Evolutionary conservation across 2,329 filamentous ascomycete genomes (phyloP).

Genomic region (Penicillium sp.): DNA sequence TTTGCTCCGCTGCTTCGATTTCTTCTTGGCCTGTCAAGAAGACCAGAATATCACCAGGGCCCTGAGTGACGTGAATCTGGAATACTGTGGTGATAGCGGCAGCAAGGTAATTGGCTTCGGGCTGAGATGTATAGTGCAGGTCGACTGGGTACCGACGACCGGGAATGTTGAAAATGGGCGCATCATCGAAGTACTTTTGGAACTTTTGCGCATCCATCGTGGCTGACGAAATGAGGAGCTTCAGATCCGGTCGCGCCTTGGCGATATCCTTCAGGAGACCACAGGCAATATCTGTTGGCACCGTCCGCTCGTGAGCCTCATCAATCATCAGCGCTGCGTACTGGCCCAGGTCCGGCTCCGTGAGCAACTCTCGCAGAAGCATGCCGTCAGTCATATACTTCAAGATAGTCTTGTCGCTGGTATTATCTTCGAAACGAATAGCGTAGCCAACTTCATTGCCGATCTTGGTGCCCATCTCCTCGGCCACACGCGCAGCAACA

Average conservation of each 20-base stretch:
- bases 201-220: constrained; percentile 96
- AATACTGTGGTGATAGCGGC: constrained; percentile 93
- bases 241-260: constrained; percentile 80
- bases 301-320: constrained; percentile 92
- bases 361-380: constrained; percentile 87
- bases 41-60: constrained; percentile 86
- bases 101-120: constrained; percentile 91
- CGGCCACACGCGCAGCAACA: constrained; percentile 92
- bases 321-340: constrained; percentile 96
- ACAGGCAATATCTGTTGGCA: constrained; percentile 88
- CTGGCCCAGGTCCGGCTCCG: constrained; percentile 78
- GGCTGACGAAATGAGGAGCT: constrained; percentile 88
- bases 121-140: constrained; percentile 86
- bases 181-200: constrained; percentile 86
- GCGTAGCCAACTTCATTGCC: constrained; percentile 93
- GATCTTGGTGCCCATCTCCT: constrained; percentile 88
- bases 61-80: constrained; percentile 89
- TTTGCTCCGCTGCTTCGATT: constrained; percentile 85
- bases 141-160: constrained; percentile 88
- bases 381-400: constrained; percentile 99
- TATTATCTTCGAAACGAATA: constrained; percentile 93
- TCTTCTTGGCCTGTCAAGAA: constrained; percentile 97
- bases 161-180: constrained; percentile 93
- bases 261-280: constrained; percentile 89
- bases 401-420: constrained; percentile 85